phyloP scores from a whole-genome alignment of 176 grass and related monocot genomes.

The Secale cereale region DNA sequence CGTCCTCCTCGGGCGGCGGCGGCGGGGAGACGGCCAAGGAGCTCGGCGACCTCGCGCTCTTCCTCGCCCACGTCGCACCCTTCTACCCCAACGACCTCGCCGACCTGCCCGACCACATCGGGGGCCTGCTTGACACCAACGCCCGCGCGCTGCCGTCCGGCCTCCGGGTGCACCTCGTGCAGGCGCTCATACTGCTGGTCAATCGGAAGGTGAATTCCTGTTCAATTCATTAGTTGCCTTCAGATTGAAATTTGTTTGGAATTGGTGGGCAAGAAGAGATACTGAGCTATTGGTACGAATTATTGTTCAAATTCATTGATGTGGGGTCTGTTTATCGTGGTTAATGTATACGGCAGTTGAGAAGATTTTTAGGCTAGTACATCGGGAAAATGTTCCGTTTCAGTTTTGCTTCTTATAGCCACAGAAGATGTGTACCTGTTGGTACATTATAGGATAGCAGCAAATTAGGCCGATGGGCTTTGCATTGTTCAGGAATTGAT shows the following conservation, averaged over 20 bases:
- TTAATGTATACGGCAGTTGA: background rate
- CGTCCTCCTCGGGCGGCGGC: slow-evolving; percentile 29
- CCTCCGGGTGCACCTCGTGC: slow-evolving; percentile 65
- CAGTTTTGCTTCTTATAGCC: background rate
- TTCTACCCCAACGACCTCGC: slow-evolving; percentile 79
- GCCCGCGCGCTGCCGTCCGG: slow-evolving; percentile 59
- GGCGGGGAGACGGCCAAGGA: slow-evolving; percentile 71
- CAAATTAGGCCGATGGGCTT: background rate
- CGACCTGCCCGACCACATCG: slow-evolving; percentile 57
- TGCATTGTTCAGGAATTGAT: background rate
- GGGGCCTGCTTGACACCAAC: slow-evolving; percentile 56
- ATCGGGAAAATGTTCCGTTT: background rate
- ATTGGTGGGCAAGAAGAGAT: background rate
- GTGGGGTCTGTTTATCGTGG: background rate
- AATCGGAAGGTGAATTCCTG: slow-evolving; percentile 66
- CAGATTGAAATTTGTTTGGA: background rate
- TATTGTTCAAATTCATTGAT: background rate
- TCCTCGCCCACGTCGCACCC: slow-evolving; percentile 79
- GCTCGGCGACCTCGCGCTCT: slow-evolving; percentile 75
- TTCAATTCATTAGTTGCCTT: background rate
- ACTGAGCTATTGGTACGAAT: background rate
- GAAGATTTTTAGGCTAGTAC: background rate
- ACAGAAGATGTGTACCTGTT: background rate
- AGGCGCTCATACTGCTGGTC: slow-evolving; percentile 70
- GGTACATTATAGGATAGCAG: background rate